Base-by-base conservation (phyloP, 1,139 yeast genomes). In the Suhomyces bokatorum region DNA sequence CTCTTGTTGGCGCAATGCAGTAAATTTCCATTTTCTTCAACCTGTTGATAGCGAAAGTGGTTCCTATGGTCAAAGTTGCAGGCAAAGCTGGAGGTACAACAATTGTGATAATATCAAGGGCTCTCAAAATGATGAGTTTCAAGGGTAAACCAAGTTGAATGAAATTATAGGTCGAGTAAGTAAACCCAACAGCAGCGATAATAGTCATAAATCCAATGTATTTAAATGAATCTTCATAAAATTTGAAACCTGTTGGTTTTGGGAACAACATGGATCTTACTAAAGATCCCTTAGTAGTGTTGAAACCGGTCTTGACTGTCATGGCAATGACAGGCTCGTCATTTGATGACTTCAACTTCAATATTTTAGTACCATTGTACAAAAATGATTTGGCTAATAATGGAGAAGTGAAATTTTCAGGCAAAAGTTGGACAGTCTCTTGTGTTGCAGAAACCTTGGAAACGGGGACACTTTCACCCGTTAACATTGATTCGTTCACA, bases 71-170 rank as follows among this genome's bases (percentile, higher is more conserved):
- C 49, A 93, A 71, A 0, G 99, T 95, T 0, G 99, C 99, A 0
- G 99, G 99, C 42, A 93, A 74, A 0, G 99, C 99, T 0, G 99
- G 99, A 2, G 99, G 99, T 2, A 93, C 97, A 11, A 95, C 99
- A 60, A 93, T 90, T 0, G 99, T 93, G 44, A 93, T 86, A 46
- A 93, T 80, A 67, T 93, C 99, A 49, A 95, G 70, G 0, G 98
- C 98, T 55, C 99, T 78, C 45, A 95, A 70, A 9, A 91, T 74
- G 73, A 93, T 93, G 29, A 86, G 66, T 39, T 73, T 76, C 47
- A 78, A 78, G 4, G 86, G 82, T 39, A 91, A 65, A 0, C 95
- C 93, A 55, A 95, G 68, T 55, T 81, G 73, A 47, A 93, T 77
- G 62, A 93, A 95, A 59, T 89, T 88, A 52, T 85, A 74, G 2